These are phyloP conservation scores for Cryptococcus sp. DNA, from an alignment of 1,284 basidiomycete genomes.

Conservation along the genomic window DNA sequence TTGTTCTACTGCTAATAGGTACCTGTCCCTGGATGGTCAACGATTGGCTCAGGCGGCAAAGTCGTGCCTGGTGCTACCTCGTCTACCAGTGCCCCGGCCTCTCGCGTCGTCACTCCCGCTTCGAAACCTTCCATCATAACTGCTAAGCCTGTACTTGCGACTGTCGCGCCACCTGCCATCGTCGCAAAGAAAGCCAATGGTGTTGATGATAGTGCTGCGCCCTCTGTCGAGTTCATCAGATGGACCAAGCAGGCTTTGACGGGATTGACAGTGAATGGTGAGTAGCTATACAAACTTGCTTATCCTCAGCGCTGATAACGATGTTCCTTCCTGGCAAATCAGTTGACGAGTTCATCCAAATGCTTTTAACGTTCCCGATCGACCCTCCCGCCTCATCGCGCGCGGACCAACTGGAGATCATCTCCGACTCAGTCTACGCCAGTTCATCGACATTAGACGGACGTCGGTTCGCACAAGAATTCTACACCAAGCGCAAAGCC, in stretches of 20 bases:
- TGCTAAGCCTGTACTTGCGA: slow-evolving; percentile 18
- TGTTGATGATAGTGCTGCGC: slow-evolving; percentile 65
- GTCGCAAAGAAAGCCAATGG: slow-evolving; percentile 26
- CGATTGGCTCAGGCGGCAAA: slow-evolving; percentile 79
- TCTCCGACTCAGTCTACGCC: slow-evolving; percentile 88
- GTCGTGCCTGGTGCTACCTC: slow-evolving; percentile 41
- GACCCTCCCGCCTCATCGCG: slow-evolving; percentile 70
- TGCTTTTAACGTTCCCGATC: slow-evolving; percentile 85
- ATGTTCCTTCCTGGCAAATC: slow-evolving; percentile 15
- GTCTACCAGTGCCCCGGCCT: slow-evolving; percentile 20
- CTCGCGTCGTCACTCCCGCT: slow-evolving; percentile 1
- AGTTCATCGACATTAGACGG: slow-evolving; percentile 94
- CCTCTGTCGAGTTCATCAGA: slow-evolving; percentile 83
- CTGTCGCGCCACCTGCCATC: slow-evolving; percentile 14
- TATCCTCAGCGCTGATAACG: slow-evolving; percentile 6
- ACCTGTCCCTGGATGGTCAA: slow-evolving; percentile 73
- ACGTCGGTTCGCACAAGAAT: slow-evolving; percentile 88
- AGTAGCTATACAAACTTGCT: slow-evolving; percentile 18
- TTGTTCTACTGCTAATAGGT: background rate
- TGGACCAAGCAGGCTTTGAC: slow-evolving; percentile 88
- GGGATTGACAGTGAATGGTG: slow-evolving; percentile 81
- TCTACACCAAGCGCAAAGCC: slow-evolving; percentile 78
- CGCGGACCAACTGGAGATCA: slow-evolving; percentile 72
- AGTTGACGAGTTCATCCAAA: slow-evolving; percentile 92
- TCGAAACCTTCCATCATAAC: slow-evolving; percentile 9